Percentiles rank a stretch among this genome's conserved stretches.
phyloP scores from a whole-genome alignment of 2,329 filamentous ascomycete species.

The Tolypocladium tropicale region DNA sequence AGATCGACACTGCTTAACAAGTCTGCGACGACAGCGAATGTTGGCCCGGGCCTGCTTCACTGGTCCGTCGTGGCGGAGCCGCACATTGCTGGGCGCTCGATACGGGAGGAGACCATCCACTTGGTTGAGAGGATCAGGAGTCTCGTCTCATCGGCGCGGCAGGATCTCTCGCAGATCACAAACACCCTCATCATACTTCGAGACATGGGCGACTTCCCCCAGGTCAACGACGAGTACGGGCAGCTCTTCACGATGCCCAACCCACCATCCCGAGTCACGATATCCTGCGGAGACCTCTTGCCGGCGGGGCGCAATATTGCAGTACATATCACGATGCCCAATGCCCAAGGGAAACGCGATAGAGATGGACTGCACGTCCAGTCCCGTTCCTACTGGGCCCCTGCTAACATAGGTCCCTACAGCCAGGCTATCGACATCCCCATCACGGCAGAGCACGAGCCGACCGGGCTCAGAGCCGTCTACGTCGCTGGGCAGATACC shows the following conservation, averaged over 20 bases:
- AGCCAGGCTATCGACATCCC: constrained; percentile 68
- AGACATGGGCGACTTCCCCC: constrained; percentile 67
- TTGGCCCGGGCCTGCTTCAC: constrained; percentile 15
- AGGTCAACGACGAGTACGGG: constrained; percentile 67
- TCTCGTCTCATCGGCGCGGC: constrained; percentile 22
- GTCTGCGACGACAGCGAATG: background rate
- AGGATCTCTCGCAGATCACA: constrained; percentile 31
- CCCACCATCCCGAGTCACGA: constrained; percentile 75
- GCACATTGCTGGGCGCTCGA: constrained; percentile 14
- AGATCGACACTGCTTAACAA: constrained; percentile 6
- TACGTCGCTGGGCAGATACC: constrained; percentile 88
- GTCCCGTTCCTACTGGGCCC: constrained; percentile 91
- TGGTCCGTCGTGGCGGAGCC: constrained; percentile 28
- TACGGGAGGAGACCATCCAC: constrained; percentile 37
- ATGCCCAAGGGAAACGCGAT: constrained; percentile 11
- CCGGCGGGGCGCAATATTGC: constrained; percentile 49
- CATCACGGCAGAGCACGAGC: constrained; percentile 8
- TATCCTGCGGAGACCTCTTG: constrained; percentile 62
- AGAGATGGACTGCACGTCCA: constrained; percentile 76
- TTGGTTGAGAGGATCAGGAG: constrained; percentile 34
- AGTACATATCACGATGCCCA: constrained; percentile 40
- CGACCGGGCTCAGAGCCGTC: constrained; percentile 28
- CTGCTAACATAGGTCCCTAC: constrained; percentile 94
- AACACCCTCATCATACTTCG: constrained; percentile 60
- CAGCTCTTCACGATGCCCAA: constrained; percentile 66